phyloP scores from a whole-genome alignment of 371 early-diverging fungal species.

The Mortierella sp. region DNA sequence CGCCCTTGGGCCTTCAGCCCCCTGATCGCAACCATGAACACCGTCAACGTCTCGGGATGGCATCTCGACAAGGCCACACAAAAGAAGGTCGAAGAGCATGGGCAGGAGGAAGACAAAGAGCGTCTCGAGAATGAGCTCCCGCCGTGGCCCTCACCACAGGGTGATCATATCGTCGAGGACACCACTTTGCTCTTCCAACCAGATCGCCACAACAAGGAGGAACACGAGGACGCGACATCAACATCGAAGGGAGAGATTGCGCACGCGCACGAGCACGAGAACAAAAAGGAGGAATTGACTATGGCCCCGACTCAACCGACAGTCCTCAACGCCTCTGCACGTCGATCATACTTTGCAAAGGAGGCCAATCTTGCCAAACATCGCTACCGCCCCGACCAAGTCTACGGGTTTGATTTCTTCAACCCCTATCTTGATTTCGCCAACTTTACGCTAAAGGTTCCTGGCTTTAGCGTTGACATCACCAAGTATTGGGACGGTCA shows the following conservation, averaged over 20 bases:
- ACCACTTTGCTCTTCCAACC: conserved; percentile 28
- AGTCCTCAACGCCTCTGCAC: conserved; percentile 16
- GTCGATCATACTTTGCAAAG: conserved; percentile 34
- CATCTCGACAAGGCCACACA: conserved; percentile 28
- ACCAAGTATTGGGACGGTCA: conserved; percentile 80
- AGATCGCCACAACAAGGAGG: not conserved
- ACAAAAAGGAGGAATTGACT: not conserved
- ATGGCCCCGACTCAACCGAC: conserved; percentile 29
- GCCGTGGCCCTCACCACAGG: conserved; percentile 60
- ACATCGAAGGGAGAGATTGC: not conserved
- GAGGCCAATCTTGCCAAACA: conserved; percentile 58
- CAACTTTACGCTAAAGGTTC: conserved; percentile 67
- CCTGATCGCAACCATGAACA: conserved; percentile 80
- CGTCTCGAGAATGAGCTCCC: conserved; percentile 42
- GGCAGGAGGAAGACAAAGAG: conserved; percentile 21
- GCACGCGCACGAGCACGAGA: not conserved
- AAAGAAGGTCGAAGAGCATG: conserved; percentile 13
- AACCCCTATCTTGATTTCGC: conserved; percentile 76
- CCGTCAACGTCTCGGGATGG: conserved; percentile 63
- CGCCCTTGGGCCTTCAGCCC: conserved; percentile 85
- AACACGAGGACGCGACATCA: not conserved
- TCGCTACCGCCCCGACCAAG: conserved; percentile 60
- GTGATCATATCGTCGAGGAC: conserved; percentile 62
- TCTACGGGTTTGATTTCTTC: conserved; percentile 78
- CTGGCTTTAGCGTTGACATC: conserved; percentile 72